phyloP scores from a whole-genome alignment of 2,329 filamentous ascomycete species.

The Emmonsiellopsis sp. region DNA sequence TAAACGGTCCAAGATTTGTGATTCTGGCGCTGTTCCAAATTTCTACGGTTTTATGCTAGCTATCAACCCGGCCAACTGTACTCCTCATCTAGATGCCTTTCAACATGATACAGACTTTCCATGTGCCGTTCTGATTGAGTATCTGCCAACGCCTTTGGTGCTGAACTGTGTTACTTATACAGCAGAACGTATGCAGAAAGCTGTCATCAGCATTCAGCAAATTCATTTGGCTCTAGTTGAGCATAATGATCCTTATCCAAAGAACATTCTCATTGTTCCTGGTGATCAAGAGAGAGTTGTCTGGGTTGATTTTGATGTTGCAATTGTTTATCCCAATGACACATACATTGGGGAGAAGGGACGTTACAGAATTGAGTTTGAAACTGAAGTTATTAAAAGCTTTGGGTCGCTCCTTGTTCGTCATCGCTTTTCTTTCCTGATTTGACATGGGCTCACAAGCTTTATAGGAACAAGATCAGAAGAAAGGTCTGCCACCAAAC shows the following conservation, averaged over 20 bases:
- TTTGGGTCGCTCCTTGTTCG: neutral
- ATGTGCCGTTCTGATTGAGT: constrained; percentile 10
- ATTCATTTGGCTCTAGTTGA: constrained; percentile 12
- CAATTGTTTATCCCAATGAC: constrained; percentile 9
- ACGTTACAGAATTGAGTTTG: constrained; percentile 14
- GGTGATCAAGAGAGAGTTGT: constrained; percentile 9
- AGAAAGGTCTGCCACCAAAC: neutral
- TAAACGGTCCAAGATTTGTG: constrained; percentile 8
- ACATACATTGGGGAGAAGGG: constrained; percentile 8
- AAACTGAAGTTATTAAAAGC: constrained; percentile 7
- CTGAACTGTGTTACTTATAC: constrained; percentile 11
- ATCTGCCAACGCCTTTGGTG: constrained; percentile 6
- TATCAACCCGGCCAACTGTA: constrained; percentile 2
- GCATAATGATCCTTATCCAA: constrained; percentile 12
- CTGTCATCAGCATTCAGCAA: constrained; percentile 7
- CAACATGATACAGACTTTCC: constrained; percentile 2
- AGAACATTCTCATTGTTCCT: constrained; percentile 10
- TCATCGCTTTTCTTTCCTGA: neutral
- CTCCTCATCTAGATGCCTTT: constrained; percentile 10
- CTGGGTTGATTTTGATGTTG: constrained; percentile 14
- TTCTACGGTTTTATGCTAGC: constrained; percentile 9
- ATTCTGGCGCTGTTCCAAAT: constrained; percentile 6
- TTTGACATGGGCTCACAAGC: neutral
- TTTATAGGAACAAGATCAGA: neutral
- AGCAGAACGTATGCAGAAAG: constrained; percentile 8